Conservation (phyloP, 2,329 filamentous ascomycete species). For the Onygenales sp. region DNA sequence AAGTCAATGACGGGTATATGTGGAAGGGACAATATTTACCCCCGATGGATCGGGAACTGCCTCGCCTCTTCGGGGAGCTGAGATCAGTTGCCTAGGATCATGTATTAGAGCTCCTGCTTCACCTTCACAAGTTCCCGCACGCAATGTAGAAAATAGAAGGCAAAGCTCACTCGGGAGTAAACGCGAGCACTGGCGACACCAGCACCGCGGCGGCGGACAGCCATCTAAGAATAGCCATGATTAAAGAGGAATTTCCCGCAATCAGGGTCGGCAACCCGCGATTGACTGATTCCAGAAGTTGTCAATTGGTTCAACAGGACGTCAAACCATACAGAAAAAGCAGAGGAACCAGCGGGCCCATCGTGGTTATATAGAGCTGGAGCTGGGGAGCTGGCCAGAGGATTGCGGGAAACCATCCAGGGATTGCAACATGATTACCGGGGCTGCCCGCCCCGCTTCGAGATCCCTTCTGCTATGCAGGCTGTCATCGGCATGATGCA, state of each 20-base stretch:
- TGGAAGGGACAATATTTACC: constrained; percentile 17
- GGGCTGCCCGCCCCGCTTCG: background rate
- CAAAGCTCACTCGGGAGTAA: constrained; percentile 17
- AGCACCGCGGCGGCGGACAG: constrained; percentile 14
- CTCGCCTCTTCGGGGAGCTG: constrained; percentile 27
- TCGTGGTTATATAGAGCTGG: background rate
- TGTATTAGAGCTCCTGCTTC: too few species aligned
- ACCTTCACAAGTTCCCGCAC: too few species aligned
- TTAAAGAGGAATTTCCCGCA: background rate
- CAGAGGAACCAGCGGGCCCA: background rate
- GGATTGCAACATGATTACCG: background rate
- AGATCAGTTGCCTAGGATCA: constrained; percentile 23
- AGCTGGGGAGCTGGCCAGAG: background rate
- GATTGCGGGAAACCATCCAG: background rate
- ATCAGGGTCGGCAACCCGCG: background rate
- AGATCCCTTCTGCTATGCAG: background rate
- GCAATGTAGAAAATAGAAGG: background rate
- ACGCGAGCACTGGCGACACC: constrained; percentile 14
- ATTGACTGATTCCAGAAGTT: background rate
- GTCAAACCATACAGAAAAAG: background rate
- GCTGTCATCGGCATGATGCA: too few species aligned
- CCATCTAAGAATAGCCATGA: constrained; percentile 14
- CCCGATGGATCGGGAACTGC: constrained; percentile 31
- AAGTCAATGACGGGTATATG: background rate
- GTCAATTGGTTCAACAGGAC: background rate